Evolutionary conservation across 108 stramenopile species (phyloP), one percentile per base, ranked within the genome.

Genomic region (Licmophora abbreviata): DNA sequence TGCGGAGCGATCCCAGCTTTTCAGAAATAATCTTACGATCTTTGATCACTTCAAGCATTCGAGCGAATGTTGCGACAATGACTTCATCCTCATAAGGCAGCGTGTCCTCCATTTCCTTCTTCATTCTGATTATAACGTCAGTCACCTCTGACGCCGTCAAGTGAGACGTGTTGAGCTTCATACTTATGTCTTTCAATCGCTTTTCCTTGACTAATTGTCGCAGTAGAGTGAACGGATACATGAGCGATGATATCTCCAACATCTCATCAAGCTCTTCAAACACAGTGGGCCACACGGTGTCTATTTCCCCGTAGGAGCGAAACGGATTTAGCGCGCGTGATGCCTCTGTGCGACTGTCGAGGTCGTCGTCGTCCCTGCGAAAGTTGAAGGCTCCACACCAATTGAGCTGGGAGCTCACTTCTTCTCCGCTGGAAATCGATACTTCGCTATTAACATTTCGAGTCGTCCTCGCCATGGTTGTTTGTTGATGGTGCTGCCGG

Each of bases 171-270:
- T 71, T 29, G 32, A 29, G 28, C 15, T 12, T 12, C 8, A 48
- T 40, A 28, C 70, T 60, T 17, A 58, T 30, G 21, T 43, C 49
- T 8, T 56, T 38, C 12, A 60, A 10, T 23, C 63, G 46, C 1
- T 69, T 73, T 27, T 63, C 59, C 0, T 75, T 64, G 22, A 65
- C 70, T 38, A 81, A 31, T 0, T 66, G 70, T 14, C 79, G 68
- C 21, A 81, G 31, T 32, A 77, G 73, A 4, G 73, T 59, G 14
- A 81, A 52, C 45, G 68, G 56, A 54, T 81, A 81, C 43, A 81
- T 73, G 24, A 77, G 43, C 7, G 63, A 30, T 23, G 68, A 58
- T 3, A 57, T 61, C 26, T 60, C 35, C 33, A 77, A 32, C 75
- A 81, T 76, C 33, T 66, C 60, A 18, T 54, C 36, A 2, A 59